Percentiles rank a stretch among this genome's conserved stretches.
phyloP scores from a whole-genome alignment of 2,329 filamentous ascomycete genomes.

The Ophidiomyces ophidiicola region DNA sequence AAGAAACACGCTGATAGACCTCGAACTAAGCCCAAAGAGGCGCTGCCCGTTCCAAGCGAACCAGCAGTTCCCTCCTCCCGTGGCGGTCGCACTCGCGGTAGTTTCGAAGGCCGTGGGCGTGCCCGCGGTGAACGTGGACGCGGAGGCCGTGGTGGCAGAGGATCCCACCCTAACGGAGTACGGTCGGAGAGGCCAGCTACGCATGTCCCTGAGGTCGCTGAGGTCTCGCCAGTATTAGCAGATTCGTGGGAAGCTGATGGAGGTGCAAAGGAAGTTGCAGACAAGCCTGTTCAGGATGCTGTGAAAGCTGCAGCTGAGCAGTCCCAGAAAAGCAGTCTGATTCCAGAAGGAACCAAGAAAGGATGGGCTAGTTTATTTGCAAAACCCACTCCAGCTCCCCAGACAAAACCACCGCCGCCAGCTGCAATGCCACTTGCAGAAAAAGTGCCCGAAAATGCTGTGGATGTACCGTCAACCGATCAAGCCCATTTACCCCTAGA shows the following conservation, averaged over 20 bases:
- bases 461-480: constrained; percentile 14
- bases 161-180: constrained; percentile 33
- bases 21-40: constrained; percentile 38
- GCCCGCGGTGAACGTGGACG: constrained; percentile 39
- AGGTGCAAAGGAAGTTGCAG: constrained; percentile 18
- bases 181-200: constrained; percentile 26
- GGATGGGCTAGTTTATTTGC: constrained; percentile 65
- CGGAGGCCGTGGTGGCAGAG: constrained; percentile 36
- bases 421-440: constrained; percentile 17
- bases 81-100: constrained; percentile 37
- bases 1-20: constrained; percentile 38
- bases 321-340: constrained; percentile 24
- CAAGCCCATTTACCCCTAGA: constrained; percentile 14
- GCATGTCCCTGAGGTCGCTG: constrained; percentile 12
- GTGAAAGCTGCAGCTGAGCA: constrained; percentile 16
- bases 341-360: constrained; percentile 33
- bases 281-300: constrained; percentile 19
- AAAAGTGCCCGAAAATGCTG: constrained; percentile 13
- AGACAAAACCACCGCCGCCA: constrained; percentile 41
- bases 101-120: constrained; percentile 36
- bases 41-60: constrained; percentile 26
- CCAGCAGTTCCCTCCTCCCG: constrained; percentile 26
- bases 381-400: constrained; percentile 41
- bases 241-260: constrained; percentile 16
- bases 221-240: constrained; percentile 6